A percentile compares a stretch with the other conserved stretches of the same genome.
phyloP scores from a whole-genome alignment of 768 basidiomycete genomes.

The Podaxis sp. region DNA sequence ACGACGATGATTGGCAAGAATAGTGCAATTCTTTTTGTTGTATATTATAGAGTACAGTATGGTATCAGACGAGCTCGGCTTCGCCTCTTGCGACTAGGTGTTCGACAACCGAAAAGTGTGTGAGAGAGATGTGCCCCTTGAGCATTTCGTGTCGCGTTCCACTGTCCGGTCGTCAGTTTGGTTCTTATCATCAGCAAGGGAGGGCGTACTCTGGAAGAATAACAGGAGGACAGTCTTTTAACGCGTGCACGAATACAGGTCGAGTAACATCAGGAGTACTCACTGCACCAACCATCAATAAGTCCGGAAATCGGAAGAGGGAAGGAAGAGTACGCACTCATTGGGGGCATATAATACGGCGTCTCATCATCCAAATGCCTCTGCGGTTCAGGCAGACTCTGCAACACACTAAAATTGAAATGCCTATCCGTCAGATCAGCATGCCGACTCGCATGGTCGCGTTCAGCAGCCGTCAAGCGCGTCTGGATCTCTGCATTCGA shows the following conservation, averaged over 20 bases:
- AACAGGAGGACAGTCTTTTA: constrained; percentile 62
- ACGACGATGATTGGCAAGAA: constrained; percentile 6
- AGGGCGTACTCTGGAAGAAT: constrained; percentile 62
- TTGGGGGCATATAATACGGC: constrained; percentile 65
- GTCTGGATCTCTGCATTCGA: constrained; percentile 67
- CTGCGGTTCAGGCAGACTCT: constrained; percentile 75
- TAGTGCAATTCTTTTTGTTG: not conserved
- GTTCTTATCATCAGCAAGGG: not conserved
- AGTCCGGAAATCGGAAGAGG: constrained; percentile 6
- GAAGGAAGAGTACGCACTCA: constrained; percentile 47
- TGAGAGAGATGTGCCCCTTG: constrained; percentile 77
- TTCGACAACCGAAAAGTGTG: constrained; percentile 74
- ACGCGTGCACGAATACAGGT: constrained; percentile 81
- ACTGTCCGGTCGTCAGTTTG: constrained; percentile 26
- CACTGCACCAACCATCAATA: constrained; percentile 40
- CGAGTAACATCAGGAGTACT: constrained; percentile 69
- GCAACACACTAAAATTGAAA: constrained; percentile 75
- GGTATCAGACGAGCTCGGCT: constrained; percentile 64
- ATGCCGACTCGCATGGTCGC: constrained; percentile 75
- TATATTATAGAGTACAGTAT: constrained; percentile 3
- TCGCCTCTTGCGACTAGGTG: constrained; percentile 67
- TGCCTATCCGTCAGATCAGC: constrained; percentile 74
- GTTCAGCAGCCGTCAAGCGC: constrained; percentile 79
- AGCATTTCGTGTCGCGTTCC: constrained; percentile 70
- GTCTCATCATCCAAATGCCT: constrained; percentile 68